phyloP scores from a whole-genome alignment of 208 protist genomes.

The Trichomonas gallinae region DNA sequence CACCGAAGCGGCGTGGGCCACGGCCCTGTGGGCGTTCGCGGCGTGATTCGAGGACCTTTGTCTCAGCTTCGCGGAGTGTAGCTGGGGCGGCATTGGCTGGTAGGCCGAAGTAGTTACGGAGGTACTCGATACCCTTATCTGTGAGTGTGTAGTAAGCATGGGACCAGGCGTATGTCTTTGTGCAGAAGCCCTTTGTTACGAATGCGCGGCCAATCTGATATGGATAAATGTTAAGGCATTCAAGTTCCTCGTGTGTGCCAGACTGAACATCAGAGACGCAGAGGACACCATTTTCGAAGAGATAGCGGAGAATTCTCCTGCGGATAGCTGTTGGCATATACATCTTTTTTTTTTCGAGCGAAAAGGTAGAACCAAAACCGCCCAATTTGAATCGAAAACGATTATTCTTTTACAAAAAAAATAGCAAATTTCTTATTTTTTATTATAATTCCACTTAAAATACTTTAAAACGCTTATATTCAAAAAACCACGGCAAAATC shows the following conservation, averaged over 20 bases:
- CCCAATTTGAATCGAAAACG: too few relatives aligned
- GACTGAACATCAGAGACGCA: background rate
- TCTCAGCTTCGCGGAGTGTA: background rate
- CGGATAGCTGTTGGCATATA: background rate
- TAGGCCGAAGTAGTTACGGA: background rate
- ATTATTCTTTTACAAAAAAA: too few relatives aligned
- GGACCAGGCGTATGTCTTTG: background rate
- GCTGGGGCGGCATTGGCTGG: background rate
- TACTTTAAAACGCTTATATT: too few relatives aligned
- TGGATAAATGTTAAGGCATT: background rate
- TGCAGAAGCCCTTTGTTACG: background rate
- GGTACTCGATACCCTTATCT: background rate
- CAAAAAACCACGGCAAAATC: too few relatives aligned
- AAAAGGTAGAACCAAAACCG: background rate
- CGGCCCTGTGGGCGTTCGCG: background rate
- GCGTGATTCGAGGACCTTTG: background rate
- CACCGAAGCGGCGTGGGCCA: background rate
- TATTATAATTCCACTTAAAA: too few relatives aligned
- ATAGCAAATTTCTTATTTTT: too few relatives aligned
- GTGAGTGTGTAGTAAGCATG: background rate
- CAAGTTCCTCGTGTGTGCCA: background rate
- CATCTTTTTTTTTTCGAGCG: too few relatives aligned
- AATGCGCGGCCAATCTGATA: background rate
- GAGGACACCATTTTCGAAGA: background rate
- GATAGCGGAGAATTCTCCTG: conserved; percentile 10